phyloP scores from a whole-genome alignment of 768 basidiomycete genomes.

The Lepiota brunneoincarnata region DNA sequence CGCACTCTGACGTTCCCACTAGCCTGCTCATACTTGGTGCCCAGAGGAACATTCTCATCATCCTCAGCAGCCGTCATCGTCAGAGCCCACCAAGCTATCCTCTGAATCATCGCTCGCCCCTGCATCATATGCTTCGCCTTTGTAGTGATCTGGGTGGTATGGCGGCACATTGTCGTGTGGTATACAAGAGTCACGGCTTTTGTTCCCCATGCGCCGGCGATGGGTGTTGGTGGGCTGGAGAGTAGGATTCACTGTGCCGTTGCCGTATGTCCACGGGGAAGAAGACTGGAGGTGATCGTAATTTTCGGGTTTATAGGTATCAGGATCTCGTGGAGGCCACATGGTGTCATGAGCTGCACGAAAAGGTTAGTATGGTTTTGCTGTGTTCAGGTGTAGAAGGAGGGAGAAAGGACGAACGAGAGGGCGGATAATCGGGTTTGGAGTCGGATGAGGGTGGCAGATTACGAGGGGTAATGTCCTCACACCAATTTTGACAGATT shows the following conservation, averaged over 20 bases:
- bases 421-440: not conserved
- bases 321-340: conserved; percentile 81
- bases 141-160: conserved; percentile 71
- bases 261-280: conserved; percentile 87
- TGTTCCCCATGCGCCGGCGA: conserved; percentile 20
- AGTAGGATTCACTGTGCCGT: conserved; percentile 70
- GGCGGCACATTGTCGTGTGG: conserved; percentile 47
- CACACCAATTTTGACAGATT: conserved; percentile 17
- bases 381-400: conserved; percentile 4
- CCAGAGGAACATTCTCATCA: conserved; percentile 11
- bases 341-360: conserved; percentile 22
- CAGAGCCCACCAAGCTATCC: conserved; percentile 23
- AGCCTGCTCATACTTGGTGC: not conserved
- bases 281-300: conserved; percentile 47
- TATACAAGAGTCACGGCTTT: conserved; percentile 8
- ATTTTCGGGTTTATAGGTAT: conserved; percentile 30
- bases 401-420: conserved; percentile 7
- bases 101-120: conserved; percentile 23
- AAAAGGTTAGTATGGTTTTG: conserved; percentile 9
- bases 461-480: conserved; percentile 8
- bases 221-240: conserved; percentile 61
- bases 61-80: conserved; percentile 23
- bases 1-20: conserved; percentile 38
- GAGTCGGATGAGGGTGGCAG: conserved; percentile 13
- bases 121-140: conserved; percentile 27